Evolutionary conservation across 495 filamentous ascomycete species (phyloP), one percentile per base, ranked within the genome.

Genomic region (Cladorrhinum samala): DNA sequence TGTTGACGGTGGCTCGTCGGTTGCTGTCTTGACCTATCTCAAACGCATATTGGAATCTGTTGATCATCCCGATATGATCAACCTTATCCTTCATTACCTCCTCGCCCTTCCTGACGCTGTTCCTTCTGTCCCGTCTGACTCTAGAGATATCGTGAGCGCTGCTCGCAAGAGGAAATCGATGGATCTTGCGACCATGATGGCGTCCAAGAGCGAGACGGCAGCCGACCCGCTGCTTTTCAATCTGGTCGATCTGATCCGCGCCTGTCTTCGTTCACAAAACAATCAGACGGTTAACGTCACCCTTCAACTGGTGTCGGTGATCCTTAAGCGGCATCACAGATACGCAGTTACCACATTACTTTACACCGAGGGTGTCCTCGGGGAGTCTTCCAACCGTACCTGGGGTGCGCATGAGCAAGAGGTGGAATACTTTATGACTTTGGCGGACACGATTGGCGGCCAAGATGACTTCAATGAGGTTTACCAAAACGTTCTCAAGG

Each of bases 21-120:
- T 96, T 5, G 92, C 93, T 2, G 94, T 97, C 18, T 71, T 99
- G 51, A 97, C 91, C 1, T 97, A 99, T 68, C 78, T 97, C 21
- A 85, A 86, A 50, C 86, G 89, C 50, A 90, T 97, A 50, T 78
- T 99, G 3, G 91, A 96, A 58, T 86, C 86, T 0, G 76, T 99
- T 5, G 87, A 96, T 36, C 88, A 96, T 65, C 86, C 90, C 5
- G 91, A 96, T 58, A 83, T 98, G 63, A 85, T 96, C 45, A 85
- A 94, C 59, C 81, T 95, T 49, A 95, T 95, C 33, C 78, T 98
- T n/a, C 85, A 90, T 52, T 98, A 96, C 66, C 75, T 98, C 6
- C 79, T 97, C 25, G 91, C 88, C 21, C 75, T 92, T 7, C 83
- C 88, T 2, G 82, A 78, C 44, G 65, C 68, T 36, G 68, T 67